phyloP scores from a whole-genome alignment of 2,329 filamentous ascomycete genomes.

The Aspergillus sp. region DNA sequence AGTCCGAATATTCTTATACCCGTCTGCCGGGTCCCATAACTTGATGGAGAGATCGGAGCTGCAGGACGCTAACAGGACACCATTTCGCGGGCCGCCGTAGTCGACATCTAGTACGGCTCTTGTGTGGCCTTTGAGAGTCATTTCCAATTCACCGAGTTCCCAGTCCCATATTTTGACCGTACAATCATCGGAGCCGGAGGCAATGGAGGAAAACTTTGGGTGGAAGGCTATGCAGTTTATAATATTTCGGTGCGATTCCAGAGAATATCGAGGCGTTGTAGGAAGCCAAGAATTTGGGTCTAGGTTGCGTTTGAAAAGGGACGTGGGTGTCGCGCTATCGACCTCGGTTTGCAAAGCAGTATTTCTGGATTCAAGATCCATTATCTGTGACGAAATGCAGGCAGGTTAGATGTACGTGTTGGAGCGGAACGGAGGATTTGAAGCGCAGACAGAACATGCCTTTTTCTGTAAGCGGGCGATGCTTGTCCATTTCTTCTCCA shows the following conservation, averaged over 20 bases:
- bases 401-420: constrained; percentile 6
- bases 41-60: constrained; percentile 89
- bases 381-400: constrained; percentile 52
- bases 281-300: constrained; percentile 84
- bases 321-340: constrained; percentile 71
- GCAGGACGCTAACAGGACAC: constrained; percentile 72
- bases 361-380: constrained; percentile 77
- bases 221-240: constrained; percentile 89
- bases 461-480: constrained; percentile 90
- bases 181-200: constrained; percentile 82
- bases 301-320: constrained; percentile 69
- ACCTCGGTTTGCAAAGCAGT: constrained; percentile 69
- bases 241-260: constrained; percentile 72
- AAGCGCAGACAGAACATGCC: constrained; percentile 39
- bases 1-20: constrained; percentile 92
- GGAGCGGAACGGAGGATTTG: no score
- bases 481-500: constrained; percentile 99
- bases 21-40: constrained; percentile 83
- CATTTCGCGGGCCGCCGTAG: constrained; percentile 75
- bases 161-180: constrained; percentile 98
- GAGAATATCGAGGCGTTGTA: constrained; percentile 67
- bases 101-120: constrained; percentile 82
- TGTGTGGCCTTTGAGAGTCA: constrained; percentile 86
- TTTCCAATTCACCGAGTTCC: constrained; percentile 83
- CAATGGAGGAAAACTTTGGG: constrained; percentile 80